Conservation (phyloP, 1,284 basidiomycete species). For the Peniophora sp. region DNA sequence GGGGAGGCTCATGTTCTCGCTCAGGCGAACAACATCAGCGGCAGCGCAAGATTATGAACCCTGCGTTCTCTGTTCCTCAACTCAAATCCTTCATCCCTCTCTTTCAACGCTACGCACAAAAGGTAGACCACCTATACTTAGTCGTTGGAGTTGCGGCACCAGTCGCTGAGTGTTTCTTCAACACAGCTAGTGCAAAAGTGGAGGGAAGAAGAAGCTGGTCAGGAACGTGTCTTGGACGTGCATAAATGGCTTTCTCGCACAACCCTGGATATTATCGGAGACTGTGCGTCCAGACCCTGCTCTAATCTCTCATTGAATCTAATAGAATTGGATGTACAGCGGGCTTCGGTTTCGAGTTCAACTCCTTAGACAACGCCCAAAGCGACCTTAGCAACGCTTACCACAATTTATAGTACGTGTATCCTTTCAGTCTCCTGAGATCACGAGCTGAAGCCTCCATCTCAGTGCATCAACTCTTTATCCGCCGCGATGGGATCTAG, state of each 20-base stretch:
- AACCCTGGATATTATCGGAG: constrained; percentile 16
- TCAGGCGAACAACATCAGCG: constrained; percentile 17
- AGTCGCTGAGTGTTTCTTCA: constrained; percentile 1
- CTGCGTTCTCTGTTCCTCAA: constrained; percentile 19
- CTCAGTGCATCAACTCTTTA: constrained; percentile 8
- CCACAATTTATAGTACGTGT: constrained; percentile 22
- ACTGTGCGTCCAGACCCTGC: constrained; percentile 12
- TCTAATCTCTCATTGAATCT: background rate
- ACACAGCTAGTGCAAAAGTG: constrained; percentile 15
- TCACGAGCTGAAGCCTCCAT: background rate
- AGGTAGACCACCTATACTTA: constrained; percentile 7
- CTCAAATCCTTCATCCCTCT: constrained; percentile 13
- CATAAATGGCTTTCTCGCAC: constrained; percentile 13
- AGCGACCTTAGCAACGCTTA: constrained; percentile 17
- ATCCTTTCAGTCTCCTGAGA: too few relatives aligned
- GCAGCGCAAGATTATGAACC: constrained; percentile 22
- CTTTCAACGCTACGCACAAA: constrained; percentile 6
- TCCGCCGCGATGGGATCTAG: constrained; percentile 8
- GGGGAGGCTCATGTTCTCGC: background rate
- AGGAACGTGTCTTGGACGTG: constrained; percentile 9
- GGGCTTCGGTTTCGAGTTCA: constrained; percentile 17
- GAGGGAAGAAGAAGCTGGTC: constrained; percentile 11
- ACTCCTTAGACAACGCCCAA: constrained; percentile 13
- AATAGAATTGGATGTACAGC: constrained; percentile 9
- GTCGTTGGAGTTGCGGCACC: background rate